Evolutionary conservation across 75 land plant species (phyloP), one percentile per base, ranked within the genome.

Genomic region (Azolla pinnata): DNA sequence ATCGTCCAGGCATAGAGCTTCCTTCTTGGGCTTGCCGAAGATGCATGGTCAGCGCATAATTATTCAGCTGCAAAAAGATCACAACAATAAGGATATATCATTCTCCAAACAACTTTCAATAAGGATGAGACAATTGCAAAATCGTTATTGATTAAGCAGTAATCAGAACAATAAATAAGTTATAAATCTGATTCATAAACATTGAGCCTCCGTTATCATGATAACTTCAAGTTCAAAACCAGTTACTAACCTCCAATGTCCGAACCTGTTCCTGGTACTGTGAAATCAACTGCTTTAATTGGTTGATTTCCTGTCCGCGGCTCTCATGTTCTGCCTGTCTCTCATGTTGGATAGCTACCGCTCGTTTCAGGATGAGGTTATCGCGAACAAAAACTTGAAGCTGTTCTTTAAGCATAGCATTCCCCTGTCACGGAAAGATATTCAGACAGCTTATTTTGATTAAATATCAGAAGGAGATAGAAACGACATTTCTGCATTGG

Each of bases 291-390:
- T 89, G 96, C 59, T 89, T 89, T 56, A 90, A 44, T 0, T 83
- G 87, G 38, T 88, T 81, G 75, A 85, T 14, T 72, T 93, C 96
- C 52, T 77, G 79, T 48, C 50, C 60, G 52, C 56, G 73, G 18
- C 79, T 84, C 21, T 93, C 90, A 56, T 62, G 71, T 56, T 85
- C 98, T 29, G 79, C 78, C 62, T 88, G 87, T 2, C 90, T 75
- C 51, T 89, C 98, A 65, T 93, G 90, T 48, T 93, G 96, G 49
- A 93, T 88, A 1, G 96, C 67, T 3, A 93, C 96, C 28, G 98
- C 98, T 33, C 96, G 71, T 61, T 93, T 93, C 25, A 93, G 79
- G 35, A 89, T 75, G 4, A 48, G 66, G 57, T 88, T 90, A 19
- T 93, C 98, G 24, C 76, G 77, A 35, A 85, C 51, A 33, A 93